Evolutionary conservation across 2,329 filamentous ascomycete species (phyloP).

Genomic region (Apiospora malaysiana): DNA sequence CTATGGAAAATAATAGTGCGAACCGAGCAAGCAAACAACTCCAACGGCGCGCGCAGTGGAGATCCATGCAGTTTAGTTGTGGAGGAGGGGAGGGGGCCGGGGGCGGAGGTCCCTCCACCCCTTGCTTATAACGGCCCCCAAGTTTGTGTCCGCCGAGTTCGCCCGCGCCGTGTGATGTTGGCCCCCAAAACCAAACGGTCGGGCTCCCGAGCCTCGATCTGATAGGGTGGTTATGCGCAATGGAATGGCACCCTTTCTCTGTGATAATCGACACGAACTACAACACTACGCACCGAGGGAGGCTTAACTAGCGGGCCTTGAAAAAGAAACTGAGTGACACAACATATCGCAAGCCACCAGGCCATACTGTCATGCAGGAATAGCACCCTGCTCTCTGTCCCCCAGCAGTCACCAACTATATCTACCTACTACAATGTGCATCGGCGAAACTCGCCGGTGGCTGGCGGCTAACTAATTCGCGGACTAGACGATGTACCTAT

Average conservation of each 20-base stretch:
- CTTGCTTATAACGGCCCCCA: conserved; percentile 3
- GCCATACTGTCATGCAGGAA: not conserved
- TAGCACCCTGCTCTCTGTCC: not conserved
- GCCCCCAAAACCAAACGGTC: not conserved
- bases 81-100: not conserved
- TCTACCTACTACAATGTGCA: not conserved
- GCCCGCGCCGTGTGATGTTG: not conserved
- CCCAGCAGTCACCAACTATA: no score
- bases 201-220: not conserved
- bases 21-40: not conserved
- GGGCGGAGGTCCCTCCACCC: not conserved
- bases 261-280: no score
- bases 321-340: not conserved
- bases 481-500: not conserved
- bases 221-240: not conserved
- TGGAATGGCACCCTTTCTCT: not conserved
- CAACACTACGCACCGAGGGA: no score
- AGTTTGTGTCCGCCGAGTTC: not conserved
- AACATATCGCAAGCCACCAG: not conserved
- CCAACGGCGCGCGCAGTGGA: not conserved
- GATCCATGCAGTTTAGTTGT: no score
- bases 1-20: not conserved
- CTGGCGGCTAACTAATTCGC: not conserved
- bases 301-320: not conserved
- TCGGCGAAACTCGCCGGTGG: not conserved